Conservation (phyloP, 768 basidiomycete species). For the Psilocybe subaeruginosa region DNA sequence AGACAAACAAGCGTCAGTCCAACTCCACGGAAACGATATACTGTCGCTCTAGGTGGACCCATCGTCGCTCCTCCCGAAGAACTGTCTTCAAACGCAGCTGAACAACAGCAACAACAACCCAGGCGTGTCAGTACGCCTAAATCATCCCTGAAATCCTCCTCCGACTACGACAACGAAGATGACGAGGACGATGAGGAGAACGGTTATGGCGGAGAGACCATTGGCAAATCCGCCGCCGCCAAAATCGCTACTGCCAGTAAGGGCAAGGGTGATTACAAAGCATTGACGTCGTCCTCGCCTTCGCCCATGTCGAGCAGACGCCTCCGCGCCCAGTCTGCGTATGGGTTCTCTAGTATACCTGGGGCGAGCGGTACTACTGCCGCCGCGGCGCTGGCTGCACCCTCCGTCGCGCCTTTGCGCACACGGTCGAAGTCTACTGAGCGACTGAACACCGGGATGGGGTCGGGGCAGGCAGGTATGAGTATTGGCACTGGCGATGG, state of each 20-base stretch:
- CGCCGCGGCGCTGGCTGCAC: constrained; percentile 11
- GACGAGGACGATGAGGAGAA: constrained; percentile 40
- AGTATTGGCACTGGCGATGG: constrained; percentile 28
- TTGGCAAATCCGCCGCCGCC: constrained; percentile 56
- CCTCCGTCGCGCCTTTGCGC: constrained; percentile 38
- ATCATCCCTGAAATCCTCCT: constrained; percentile 7
- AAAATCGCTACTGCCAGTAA: constrained; percentile 24
- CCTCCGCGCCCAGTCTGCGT: constrained; percentile 60
- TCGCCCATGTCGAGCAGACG: constrained; percentile 24
- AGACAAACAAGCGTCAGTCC: constrained; percentile 64
- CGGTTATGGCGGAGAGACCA: constrained; percentile 58
- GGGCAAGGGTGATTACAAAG: constrained; percentile 28
- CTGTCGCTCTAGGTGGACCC: constrained; percentile 80
- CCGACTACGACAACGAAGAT: constrained; percentile 33
- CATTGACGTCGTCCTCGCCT: constrained; percentile 17
- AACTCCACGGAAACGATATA: constrained; percentile 84
- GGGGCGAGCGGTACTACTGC: constrained; percentile 29
- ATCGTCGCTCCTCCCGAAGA: constrained; percentile 43
- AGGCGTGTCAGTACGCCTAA: constrained; percentile 13
- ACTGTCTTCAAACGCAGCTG: constrained; percentile 23
- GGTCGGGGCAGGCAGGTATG: neutral
- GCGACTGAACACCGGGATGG: constrained; percentile 24
- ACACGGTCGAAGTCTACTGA: constrained; percentile 46
- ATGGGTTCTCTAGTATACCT: constrained; percentile 44
- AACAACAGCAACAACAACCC: constrained; percentile 13